Conservation (phyloP, 1,284 basidiomycete genomes). For the Hemileia vastatrix region DNA sequence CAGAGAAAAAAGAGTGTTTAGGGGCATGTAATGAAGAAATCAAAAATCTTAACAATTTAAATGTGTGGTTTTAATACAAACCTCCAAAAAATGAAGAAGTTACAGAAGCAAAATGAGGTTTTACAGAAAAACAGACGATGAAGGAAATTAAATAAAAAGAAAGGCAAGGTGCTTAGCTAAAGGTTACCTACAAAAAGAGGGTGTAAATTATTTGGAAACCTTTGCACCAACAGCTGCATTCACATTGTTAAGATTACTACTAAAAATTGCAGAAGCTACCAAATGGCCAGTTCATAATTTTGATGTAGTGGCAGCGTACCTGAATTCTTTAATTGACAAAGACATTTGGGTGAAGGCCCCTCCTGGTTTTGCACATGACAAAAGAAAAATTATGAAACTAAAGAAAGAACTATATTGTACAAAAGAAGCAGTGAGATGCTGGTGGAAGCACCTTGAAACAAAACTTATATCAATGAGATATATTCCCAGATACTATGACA, state of each 20-base stretch:
- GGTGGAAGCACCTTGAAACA: neutral
- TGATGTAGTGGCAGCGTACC: slow-evolving; percentile 2
- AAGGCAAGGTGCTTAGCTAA: neutral
- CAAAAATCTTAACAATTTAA: too few species aligned
- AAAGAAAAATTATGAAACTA: neutral
- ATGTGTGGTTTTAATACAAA: too few species aligned
- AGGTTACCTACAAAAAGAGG: neutral
- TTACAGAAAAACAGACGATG: too few species aligned
- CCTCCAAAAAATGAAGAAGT: too few species aligned
- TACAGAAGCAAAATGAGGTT: too few species aligned
- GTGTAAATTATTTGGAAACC: neutral
- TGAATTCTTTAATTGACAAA: neutral
- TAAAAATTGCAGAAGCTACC: neutral
- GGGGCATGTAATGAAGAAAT: too few species aligned
- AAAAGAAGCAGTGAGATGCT: neutral
- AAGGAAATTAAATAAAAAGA: too few species aligned
- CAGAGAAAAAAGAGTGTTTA: too few species aligned
- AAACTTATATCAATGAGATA: neutral
- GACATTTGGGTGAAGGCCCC: neutral
- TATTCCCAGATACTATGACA: neutral
- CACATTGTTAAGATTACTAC: neutral
- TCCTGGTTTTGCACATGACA: neutral
- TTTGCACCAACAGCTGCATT: slow-evolving; percentile 4
- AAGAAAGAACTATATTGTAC: slow-evolving; percentile 4
- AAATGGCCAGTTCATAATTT: neutral